Evolutionary conservation across 768 basidiomycete genomes (phyloP).

Genomic region (Leucocoprinus birnbaumii): DNA sequence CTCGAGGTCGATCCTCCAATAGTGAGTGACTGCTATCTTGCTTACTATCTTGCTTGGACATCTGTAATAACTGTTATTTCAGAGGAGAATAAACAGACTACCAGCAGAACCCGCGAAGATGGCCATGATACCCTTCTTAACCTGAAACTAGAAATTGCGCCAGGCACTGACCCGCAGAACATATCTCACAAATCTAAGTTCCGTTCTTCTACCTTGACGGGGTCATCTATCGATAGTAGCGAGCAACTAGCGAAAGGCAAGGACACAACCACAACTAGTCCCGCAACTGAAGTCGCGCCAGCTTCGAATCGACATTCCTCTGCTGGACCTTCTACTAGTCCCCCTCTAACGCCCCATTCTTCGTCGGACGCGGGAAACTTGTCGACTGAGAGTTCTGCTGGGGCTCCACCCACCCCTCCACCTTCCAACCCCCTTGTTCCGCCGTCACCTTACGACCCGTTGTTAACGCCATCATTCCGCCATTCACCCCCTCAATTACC

Average conservation of each 20-base stretch:
- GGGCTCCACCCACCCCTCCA: slow-evolving; percentile 24
- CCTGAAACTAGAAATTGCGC: slow-evolving; percentile 37
- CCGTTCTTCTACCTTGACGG: slow-evolving; percentile 29
- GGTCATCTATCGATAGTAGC: slow-evolving; percentile 18
- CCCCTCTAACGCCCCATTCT: slow-evolving; percentile 32
- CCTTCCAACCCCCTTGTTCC: slow-evolving; percentile 38
- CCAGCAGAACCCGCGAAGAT: slow-evolving; percentile 24
- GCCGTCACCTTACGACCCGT: slow-evolving; percentile 75
- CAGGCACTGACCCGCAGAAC: slow-evolving; percentile 32
- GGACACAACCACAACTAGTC: not conserved
- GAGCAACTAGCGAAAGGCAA: slow-evolving; percentile 20
- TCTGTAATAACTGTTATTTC: slow-evolving; percentile 10
- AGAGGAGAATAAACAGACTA: slow-evolving; percentile 58
- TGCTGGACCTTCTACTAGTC: slow-evolving; percentile 13
- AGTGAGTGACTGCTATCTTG: slow-evolving; percentile 42
- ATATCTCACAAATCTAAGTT: slow-evolving; percentile 43
- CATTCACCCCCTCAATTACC: slow-evolving; percentile 75
- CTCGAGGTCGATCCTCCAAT: slow-evolving; percentile 59
- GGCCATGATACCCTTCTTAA: slow-evolving; percentile 40
- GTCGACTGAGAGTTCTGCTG: slow-evolving; percentile 22
- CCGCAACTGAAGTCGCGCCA: slow-evolving; percentile 15
- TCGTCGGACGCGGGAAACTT: slow-evolving; percentile 26
- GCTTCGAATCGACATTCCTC: not conserved
- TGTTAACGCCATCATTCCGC: slow-evolving; percentile 71
- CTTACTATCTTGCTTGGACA: slow-evolving; percentile 5